These are phyloP conservation scores for Straminergon stramineum DNA, from an alignment of 225 moss, liverwort and hornwort genomes.

Conservation along the genomic window DNA sequence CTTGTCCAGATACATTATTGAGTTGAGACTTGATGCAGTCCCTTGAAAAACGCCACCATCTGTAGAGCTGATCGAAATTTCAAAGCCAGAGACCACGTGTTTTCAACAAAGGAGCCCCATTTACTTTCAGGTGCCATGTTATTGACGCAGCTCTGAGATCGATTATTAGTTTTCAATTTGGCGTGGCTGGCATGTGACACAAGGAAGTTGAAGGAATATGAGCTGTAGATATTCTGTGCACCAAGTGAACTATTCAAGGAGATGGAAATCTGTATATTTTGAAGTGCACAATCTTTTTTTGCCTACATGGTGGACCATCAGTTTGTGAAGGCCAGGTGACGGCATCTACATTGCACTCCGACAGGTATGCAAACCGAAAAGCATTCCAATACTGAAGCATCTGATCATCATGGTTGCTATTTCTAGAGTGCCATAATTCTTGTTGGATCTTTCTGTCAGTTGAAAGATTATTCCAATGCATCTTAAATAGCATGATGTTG, in stretches of 20 bases:
- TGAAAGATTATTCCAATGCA: background rate
- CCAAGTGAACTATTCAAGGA: background rate
- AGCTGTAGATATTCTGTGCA: background rate
- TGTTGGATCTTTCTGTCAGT: background rate
- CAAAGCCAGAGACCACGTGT: background rate
- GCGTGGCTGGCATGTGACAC: background rate
- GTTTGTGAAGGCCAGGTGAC: background rate
- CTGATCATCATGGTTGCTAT: background rate
- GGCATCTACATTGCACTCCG: background rate
- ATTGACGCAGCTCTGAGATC: background rate
- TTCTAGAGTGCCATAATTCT: background rate
- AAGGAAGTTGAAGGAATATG: background rate
- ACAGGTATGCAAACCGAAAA: background rate
- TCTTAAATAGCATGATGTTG: too few relatives aligned
- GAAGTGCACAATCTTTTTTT: background rate
- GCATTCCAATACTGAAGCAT: background rate
- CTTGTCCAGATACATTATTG: slow-evolving; percentile 14
- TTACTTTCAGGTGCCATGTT: background rate
- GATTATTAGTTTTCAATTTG: background rate
- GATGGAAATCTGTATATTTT: background rate
- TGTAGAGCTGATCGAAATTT: background rate
- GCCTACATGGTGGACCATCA: background rate
- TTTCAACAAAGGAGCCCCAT: background rate
- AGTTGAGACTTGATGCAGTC: slow-evolving; percentile 16
- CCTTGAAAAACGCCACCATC: background rate